A percentile compares a stretch with the other conserved stretches of the same genome.
Conservation (phyloP, 2,329 filamentous ascomycete species). For the Penicillium sp. region DNA sequence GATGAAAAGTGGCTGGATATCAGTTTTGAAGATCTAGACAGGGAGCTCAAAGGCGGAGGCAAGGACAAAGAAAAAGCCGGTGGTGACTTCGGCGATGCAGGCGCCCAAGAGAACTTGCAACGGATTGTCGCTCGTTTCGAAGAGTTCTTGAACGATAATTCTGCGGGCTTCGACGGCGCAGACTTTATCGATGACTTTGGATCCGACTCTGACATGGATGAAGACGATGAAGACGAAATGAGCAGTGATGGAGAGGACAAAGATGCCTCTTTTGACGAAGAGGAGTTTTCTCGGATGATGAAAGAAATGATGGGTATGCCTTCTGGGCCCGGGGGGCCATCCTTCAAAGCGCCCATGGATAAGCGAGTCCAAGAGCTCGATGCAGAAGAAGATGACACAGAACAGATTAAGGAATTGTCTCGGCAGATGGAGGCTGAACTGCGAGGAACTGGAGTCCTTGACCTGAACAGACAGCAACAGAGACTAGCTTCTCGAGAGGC, state of each 20-base stretch:
- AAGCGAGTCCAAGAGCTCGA: constrained; percentile 47
- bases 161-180: constrained; percentile 72
- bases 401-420: constrained; percentile 47
- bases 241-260: constrained; percentile 65
- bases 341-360: constrained; percentile 20
- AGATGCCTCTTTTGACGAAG: constrained; percentile 75
- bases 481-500: constrained; percentile 21
- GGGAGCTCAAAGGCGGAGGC: constrained; percentile 62
- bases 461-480: constrained; percentile 31
- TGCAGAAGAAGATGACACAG: constrained; percentile 55
- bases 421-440: constrained; percentile 47
- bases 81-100: constrained; percentile 44
- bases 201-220: constrained; percentile 54
- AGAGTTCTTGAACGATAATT: constrained; percentile 79
- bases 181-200: constrained; percentile 66
- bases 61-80: constrained; percentile 26
- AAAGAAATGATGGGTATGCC: constrained; percentile 78
- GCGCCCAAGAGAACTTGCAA: constrained; percentile 57
- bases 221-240: constrained; percentile 51
- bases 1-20: constrained; percentile 91
- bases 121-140: constrained; percentile 95
- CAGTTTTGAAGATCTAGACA: constrained; percentile 81
- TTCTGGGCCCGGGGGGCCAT: constrained; percentile 30
- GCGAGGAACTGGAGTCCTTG: constrained; percentile 41
- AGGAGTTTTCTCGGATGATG: constrained; percentile 83